Base-by-base conservation (phyloP, 805 yeast species). In the Komagataella kurtzmanii region DNA sequence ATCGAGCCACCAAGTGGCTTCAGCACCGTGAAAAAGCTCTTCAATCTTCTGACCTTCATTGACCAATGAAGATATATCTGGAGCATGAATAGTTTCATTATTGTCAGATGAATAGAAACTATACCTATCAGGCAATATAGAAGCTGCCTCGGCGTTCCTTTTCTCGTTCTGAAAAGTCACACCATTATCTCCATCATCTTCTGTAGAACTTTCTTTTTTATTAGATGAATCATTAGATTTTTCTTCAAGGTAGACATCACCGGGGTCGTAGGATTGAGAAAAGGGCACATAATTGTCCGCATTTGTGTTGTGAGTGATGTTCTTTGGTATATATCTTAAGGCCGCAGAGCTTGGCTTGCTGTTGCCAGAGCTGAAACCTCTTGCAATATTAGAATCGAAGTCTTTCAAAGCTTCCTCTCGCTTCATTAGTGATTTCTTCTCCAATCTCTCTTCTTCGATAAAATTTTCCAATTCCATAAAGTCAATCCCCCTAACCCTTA, bases 1-100 rank as follows among this genome's bases (percentile, higher is more conserved):
- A 65, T 93, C 97, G 47, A 93, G 71, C 97, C 97, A 91, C 98
- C 98, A 90, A 5, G 89, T 81, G 2, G 89, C 84, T 53, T 83
- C 81, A 17, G 83, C 83, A 48, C 78, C 76, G 52, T 77, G 75
- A 63, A 90, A 88, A 47, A 89, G 66, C n/a, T 80, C 79, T 53
- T 81, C 74, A 58, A 86, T 79, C 2, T 83, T 71, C 57, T 80
- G 77, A 1, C 80, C 85, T 2, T 81, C 79, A n/a, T 69, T 70
- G 2, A 87, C 78, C 52, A 91, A 68, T 1, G 93, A 80, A 2
- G 93, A 84, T 45, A 91, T 75, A 61, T 88, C 96, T 2, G 95
- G 83, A 1, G 96, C 85, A 67, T 90, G 97, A 24, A 88, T 74
- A 0, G 97, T 91, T 60, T 85, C 95, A 53, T 88, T 96, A 17